Percentiles rank a stretch among this genome's conserved stretches.
phyloP scores from a whole-genome alignment of 345 rosid species.

The Salix caprea region DNA sequence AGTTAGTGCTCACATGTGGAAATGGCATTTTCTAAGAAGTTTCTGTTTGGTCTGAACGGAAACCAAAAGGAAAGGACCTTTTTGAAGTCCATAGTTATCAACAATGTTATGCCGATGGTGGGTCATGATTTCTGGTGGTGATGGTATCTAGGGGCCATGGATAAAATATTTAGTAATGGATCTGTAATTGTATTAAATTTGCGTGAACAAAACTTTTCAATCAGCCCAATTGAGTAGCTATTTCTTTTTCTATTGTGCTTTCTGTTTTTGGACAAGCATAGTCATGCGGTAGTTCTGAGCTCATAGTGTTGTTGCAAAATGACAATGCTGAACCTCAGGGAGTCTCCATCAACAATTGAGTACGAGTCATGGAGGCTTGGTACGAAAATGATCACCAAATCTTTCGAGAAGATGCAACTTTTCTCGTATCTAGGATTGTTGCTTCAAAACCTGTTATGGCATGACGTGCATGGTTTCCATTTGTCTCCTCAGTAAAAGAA shows the following conservation, averaged over 20 bases:
- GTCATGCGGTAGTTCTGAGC: background rate
- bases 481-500: background rate
- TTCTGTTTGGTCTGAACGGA: background rate
- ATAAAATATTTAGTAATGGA: background rate
- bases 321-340: background rate
- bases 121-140: background rate
- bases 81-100: background rate
- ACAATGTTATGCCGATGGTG: background rate
- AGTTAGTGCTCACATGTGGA: slow-evolving; percentile 3
- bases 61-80: background rate
- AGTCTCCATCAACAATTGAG: background rate
- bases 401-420: background rate
- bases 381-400: background rate
- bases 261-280: slow-evolving; percentile 17
- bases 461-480: background rate
- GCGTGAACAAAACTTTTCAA: background rate
- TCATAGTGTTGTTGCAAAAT: background rate
- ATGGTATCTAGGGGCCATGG: background rate
- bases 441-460: background rate
- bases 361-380: background rate
- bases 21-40: background rate
- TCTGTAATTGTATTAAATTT: background rate
- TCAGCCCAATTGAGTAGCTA: background rate
- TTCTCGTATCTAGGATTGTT: background rate
- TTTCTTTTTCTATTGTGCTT: background rate